Evolutionary conservation across 352 stramenopile genomes (phyloP), one percentile per base, ranked within the genome.

Genomic region (Pelagophyceae sp.): DNA sequence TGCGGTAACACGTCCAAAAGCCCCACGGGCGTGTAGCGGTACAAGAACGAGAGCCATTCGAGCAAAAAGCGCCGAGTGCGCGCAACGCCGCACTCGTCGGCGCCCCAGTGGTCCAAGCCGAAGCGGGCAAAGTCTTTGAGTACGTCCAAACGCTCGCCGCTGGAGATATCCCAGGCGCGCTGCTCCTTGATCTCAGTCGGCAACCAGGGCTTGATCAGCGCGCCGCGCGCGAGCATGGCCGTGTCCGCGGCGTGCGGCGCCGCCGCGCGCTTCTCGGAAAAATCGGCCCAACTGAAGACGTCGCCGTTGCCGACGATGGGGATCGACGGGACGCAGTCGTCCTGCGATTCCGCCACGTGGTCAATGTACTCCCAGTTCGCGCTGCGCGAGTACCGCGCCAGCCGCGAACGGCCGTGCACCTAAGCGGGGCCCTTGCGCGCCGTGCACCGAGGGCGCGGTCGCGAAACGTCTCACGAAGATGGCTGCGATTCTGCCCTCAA

Each of bases 161-260:
- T 88, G 27, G 92, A 97, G 76, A 99, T 99, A 84, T 99, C 96
- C 85, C 85, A 98, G 83, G 98, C 89, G 32, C 94, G 86, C 37
- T 93, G 86, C 84, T 99, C 95, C 83, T 99, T 99, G 76, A 99
- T 98, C 84, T 99, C 96, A 0, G 87, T 99, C 3, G 93, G 93
- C 50, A 99, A 85, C 96, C 96, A 99, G 35, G 96, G 96, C 87
- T 99, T 99, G 85, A 99, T 99, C 27, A 99, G 89, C 5, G 95
- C 96, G 71, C 95, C 89, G 80, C 85, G 81, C 45, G 75, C 89
- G 23, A 93, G 79, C 89, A 93, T 90, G 6, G 85, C 86, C 63
- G 83, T 89, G 11, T 78, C 75, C 1, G 51, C 80, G 0, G 85
- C 29, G 40, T 82, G 70, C 40, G 83, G 29, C 60, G 69, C 83